Base-by-base conservation (phyloP, 139 green algal genomes). In the Pedinophyceae sp. region DNA sequence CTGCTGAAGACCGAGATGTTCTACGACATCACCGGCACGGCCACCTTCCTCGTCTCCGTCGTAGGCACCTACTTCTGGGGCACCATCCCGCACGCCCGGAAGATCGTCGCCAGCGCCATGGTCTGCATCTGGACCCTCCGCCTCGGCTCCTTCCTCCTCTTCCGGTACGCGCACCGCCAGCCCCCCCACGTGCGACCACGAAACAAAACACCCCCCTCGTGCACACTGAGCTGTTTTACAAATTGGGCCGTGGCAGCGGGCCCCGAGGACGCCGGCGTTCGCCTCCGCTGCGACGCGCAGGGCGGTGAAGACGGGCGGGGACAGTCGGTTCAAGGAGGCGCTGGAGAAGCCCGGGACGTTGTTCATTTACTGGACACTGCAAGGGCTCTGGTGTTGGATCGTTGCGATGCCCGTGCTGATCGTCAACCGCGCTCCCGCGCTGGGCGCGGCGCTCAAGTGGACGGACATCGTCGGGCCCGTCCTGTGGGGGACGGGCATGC, bases 351-450 rank as follows among this genome's bases (percentile, higher is more conserved):
- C 75, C 34, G 20, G 26, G 23, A 60, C 27, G 24, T 69, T 68
- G 46, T 48, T 58, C 38, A 30, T 69, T 15, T 75, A 69, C 51
- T 75, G 65, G 65, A 48, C 58, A 27, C 56, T 72, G 28, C 67
- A 75, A 65, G 61, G 68, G 49, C 17, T 75, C 7, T 78, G 70
- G 70, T 70, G 74, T 46, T 76, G 40, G 47, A 50, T 66, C 20
- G 65, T 56, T 7, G 30, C 48, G 25, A 50, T 76, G 20, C 70
- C 70, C 20, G 50, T 65, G 45, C 63, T 64, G 19, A 43, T 78
- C 45, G 52, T 70, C 30, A 76, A 74, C 34, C 50, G 41, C 24
- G 53, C 47, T n/a, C 15, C 26, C 25, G 52, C 18, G 0, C 39
- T 43, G 26, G 40, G 49, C 50, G 38, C 56, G 4, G 23, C 27